Base-by-base conservation (phyloP, 192 early-diverging fungal species). In the Rhizophagus sp. region DNA sequence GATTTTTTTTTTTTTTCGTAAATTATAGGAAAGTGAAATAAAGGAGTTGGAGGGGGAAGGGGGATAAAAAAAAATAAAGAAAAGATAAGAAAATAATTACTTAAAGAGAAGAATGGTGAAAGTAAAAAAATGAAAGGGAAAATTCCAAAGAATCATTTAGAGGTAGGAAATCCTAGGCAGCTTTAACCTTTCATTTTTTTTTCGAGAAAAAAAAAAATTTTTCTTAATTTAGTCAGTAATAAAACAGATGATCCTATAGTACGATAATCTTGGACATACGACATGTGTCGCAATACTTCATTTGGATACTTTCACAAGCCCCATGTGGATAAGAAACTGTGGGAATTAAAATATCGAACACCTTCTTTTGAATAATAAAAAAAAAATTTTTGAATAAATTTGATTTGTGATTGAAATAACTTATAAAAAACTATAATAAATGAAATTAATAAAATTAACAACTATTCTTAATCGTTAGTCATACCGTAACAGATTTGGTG, bases 241-340 rank as follows among this genome's bases (percentile, higher is more conserved):
- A 66, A 33, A 66, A 33, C 24, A 66, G n/a, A 25, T 33, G 64
- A 66, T 30, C 64, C 27, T 33, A 25, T 19, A 13, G 10, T 33
- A 66, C 4, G 27, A 66, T 66, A 66, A 66, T 66, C 64, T 27
- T 11, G 24, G 64, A 66, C n/a, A 66, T 57, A 57, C 50, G 64
- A 66, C 64, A 66, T 66, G 64, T 30, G 64, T 33, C 27, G 30
- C 27, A 66, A 66, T 30, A 30, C 27, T 66, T 24, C 64, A 25
- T 33, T 66, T 17, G 24, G 10, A 33, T 33, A 33, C 64, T 25
- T 33, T 66, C 64, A 66, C 64, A 66, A 66, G 64, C 50, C n/a
- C 64, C 64, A 66, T 66, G 64, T 66, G 64, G 64, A 66, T 25
- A 17, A 33, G 5, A 34, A 25, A 66, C 30, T 33, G n/a, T 66